Percentiles rank a stretch among this genome's conserved stretches.
phyloP scores from a whole-genome alignment of 202 grass and related monocot species.

The Brachypodium distachyon region DNA sequence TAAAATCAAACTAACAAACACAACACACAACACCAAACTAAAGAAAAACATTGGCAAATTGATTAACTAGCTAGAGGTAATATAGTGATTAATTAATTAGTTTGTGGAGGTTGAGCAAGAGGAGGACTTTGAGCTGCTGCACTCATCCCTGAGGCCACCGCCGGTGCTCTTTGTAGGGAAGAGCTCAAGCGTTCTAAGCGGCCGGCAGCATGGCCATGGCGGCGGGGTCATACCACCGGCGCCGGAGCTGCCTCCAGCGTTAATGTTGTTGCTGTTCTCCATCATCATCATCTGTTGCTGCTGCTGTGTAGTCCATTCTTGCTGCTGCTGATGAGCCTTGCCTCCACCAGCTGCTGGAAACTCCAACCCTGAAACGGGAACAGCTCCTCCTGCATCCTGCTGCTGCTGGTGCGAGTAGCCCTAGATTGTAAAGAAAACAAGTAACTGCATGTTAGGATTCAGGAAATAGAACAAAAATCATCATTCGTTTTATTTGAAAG shows the following conservation, averaged over 20 bases:
- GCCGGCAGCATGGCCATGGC: constrained; percentile 43
- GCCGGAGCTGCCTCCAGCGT: constrained; percentile 2
- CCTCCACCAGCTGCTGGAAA: too few species aligned
- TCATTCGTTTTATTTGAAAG: too few species aligned
- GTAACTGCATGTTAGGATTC: too few species aligned
- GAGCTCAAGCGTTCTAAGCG: constrained; percentile 75
- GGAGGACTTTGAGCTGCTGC: constrained; percentile 86
- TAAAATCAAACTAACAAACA: not conserved
- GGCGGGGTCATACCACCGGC: constrained; percentile 21
- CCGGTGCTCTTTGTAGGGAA: constrained; percentile 71
- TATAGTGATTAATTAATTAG: not conserved
- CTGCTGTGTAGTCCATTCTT: constrained; percentile 18
- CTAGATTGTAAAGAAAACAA: too few species aligned
- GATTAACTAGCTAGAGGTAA: not conserved
- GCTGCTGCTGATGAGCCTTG: constrained; percentile 16
- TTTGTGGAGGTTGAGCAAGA: constrained; percentile 96
- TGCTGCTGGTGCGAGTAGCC: constrained; percentile 38
- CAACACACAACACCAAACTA: not conserved
- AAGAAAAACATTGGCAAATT: not conserved
- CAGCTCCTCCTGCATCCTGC: constrained; percentile 14
- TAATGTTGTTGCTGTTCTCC: constrained; percentile 3
- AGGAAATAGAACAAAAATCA: too few species aligned
- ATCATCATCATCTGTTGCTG: not conserved
- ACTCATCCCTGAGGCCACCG: constrained; percentile 64
- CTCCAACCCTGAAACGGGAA: constrained; percentile 23